Evolutionary conservation across 139 green algal genomes (phyloP).

Genomic region (Pedinophyceae sp.): DNA sequence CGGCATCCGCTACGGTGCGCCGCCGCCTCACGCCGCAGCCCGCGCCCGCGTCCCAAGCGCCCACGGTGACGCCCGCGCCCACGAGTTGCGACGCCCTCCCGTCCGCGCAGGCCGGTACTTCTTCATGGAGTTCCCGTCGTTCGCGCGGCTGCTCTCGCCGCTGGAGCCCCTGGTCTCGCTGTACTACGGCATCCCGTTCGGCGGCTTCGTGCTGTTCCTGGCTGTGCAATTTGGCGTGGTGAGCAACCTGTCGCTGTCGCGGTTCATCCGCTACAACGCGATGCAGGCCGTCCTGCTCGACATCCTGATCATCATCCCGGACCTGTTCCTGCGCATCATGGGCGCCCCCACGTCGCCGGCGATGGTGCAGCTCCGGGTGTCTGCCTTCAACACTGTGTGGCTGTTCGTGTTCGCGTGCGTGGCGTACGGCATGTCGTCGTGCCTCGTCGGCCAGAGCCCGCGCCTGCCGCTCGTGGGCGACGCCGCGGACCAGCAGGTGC

Average conservation of each 20-base stretch:
- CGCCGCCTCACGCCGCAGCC: background rate
- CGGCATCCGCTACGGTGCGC: conserved; percentile 24
- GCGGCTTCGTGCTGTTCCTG: conserved; percentile 31
- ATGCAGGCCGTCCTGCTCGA: conserved; percentile 73
- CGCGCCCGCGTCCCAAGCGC: background rate
- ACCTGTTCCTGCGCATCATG: background rate
- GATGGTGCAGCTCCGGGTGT: background rate
- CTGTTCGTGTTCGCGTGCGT: conserved; percentile 54
- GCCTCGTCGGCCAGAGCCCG: conserved; percentile 37
- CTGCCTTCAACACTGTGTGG: conserved; percentile 59
- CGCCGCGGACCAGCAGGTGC: conserved; percentile 55
- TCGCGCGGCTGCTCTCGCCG: conserved; percentile 20
- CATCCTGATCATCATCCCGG: conserved; percentile 57
- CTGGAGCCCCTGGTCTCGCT: conserved; percentile 24
- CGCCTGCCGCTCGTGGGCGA: conserved; percentile 59
- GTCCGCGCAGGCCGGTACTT: conserved; percentile 16
- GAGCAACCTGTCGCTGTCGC: conserved; percentile 17
- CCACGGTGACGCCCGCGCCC: background rate
- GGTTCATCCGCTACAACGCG: conserved; percentile 60
- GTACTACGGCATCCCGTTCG: conserved; percentile 26
- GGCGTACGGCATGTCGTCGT: conserved; percentile 52
- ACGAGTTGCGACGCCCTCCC: too few species aligned
- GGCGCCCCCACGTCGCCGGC: background rate
- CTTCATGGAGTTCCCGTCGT: conserved; percentile 23
- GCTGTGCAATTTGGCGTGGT: conserved; percentile 28